Evolutionary conservation across 306 rosid species (phyloP).

Genomic region (Vigna radiata): DNA sequence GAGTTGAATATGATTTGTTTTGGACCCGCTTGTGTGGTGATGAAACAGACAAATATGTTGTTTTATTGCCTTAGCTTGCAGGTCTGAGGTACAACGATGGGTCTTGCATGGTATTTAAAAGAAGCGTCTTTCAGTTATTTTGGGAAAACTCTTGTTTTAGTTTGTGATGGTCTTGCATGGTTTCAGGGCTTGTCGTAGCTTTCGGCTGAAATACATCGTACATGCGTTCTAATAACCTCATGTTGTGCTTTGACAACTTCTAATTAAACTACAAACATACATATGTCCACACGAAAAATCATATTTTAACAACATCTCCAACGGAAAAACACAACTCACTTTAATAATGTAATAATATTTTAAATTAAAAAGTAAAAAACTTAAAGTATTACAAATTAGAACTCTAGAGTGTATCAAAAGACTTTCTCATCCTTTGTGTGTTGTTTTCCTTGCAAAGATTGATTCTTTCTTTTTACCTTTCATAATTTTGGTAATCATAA

Average conservation of each 20-base stretch:
- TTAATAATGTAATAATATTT: no score
- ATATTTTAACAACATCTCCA: no score
- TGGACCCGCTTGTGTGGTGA: constrained; percentile 36
- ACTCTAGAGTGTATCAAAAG: no score
- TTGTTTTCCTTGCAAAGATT: no score
- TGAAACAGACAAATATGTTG: constrained; percentile 9
- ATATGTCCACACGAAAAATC: no score
- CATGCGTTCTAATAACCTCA: constrained; percentile 6
- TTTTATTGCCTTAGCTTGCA: constrained; percentile 5
- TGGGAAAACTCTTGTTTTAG: constrained; percentile 35
- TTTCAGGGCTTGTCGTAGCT: constrained; percentile 32
- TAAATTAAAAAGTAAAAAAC: no score
- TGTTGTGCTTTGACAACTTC: constrained; percentile 1
- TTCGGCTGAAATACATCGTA: neutral
- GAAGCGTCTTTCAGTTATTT: neutral
- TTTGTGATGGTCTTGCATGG: constrained; percentile 43
- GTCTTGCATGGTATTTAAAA: constrained; percentile 28
- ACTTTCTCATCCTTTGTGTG: no score
- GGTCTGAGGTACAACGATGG: constrained; percentile 23
- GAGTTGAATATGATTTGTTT: constrained; percentile 6
- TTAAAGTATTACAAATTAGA: no score
- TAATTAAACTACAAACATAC: neutral
- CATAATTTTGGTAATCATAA: no score
- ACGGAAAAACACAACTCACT: no score
- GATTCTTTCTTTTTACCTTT: no score